phyloP scores from a whole-genome alignment of 805 yeast genomes.

The Hanseniaspora meyeri region DNA sequence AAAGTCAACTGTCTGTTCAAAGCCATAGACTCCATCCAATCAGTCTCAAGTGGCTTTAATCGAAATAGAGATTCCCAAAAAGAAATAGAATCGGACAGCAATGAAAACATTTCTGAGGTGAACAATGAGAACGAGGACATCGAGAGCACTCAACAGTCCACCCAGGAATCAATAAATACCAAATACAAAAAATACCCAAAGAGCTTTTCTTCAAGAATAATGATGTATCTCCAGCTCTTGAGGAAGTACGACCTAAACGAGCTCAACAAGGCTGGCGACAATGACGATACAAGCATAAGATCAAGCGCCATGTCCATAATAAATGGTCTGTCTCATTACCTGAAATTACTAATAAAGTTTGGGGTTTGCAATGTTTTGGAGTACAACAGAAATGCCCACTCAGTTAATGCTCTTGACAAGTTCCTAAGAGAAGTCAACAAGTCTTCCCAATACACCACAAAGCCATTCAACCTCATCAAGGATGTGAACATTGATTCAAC shows the following conservation, averaged over 20 bases:
- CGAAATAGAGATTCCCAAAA: constrained; percentile 7
- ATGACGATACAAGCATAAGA: constrained; percentile 24
- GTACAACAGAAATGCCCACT: constrained; percentile 43
- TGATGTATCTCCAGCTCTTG: constrained; percentile 74
- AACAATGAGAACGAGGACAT: constrained; percentile 3
- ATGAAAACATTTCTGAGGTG: constrained; percentile 17
- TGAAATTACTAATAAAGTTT: constrained; percentile 69
- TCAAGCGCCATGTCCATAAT: constrained; percentile 68
- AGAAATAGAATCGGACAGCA: constrained; percentile 16
- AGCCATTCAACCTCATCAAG: constrained; percentile 30
- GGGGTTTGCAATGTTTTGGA: constrained; percentile 71
- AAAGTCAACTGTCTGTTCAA: constrained; percentile 65
- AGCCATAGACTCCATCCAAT: constrained; percentile 48
- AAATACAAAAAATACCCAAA: constrained; percentile 49
- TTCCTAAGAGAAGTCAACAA: constrained; percentile 45
- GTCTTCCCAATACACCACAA: constrained; percentile 29
- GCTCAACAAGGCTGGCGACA: constrained; percentile 15
- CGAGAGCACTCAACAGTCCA: constrained; percentile 10
- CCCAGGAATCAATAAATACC: neutral
- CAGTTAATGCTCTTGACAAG: constrained; percentile 49
- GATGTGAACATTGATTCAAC: constrained; percentile 48
- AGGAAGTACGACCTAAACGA: constrained; percentile 42
- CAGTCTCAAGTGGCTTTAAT: constrained; percentile 4
- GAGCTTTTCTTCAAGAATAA: constrained; percentile 75
- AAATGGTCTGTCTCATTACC: constrained; percentile 83